phyloP scores from a whole-genome alignment of 805 yeast species.

The Naumovozyma castellii region DNA sequence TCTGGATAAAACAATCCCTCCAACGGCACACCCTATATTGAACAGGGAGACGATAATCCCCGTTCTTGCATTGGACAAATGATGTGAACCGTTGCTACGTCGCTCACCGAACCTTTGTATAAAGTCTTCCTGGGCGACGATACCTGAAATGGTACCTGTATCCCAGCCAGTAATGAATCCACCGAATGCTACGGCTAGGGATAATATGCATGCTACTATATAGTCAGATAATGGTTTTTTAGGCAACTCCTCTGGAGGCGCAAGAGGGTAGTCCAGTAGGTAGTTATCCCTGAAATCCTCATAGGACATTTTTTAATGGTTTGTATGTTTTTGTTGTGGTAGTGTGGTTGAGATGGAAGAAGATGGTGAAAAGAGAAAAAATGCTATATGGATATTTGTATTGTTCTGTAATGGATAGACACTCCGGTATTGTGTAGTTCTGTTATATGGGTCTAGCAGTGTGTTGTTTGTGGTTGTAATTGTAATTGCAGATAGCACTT shows the following conservation, averaged over 20 bases:
- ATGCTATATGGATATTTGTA: too few species aligned
- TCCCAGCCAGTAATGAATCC: constrained; percentile 60
- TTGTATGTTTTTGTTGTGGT: background rate
- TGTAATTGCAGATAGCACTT: too few species aligned
- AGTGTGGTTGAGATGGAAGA: too few species aligned
- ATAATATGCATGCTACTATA: background rate
- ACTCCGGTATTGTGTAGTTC: too few species aligned
- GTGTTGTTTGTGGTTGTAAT: too few species aligned
- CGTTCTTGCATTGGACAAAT: constrained; percentile 41
- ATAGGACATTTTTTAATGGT: background rate
- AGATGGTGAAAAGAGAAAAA: too few species aligned
- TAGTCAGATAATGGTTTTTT: background rate
- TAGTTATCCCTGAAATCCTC: background rate
- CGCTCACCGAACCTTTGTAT: constrained; percentile 44
- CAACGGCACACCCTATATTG: constrained; percentile 67
- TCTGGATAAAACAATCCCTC: constrained; percentile 50
- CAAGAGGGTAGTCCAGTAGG: background rate
- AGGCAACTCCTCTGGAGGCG: background rate
- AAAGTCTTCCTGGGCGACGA: constrained; percentile 49
- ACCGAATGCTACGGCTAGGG: constrained; percentile 12
- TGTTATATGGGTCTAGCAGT: too few species aligned
- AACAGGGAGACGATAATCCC: constrained; percentile 50
- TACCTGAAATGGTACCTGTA: constrained; percentile 71
- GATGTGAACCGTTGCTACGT: constrained; percentile 29
- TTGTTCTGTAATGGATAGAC: too few species aligned